Percentiles rank a stretch among this genome's conserved stretches.
Evolutionary conservation across 441 rosid genomes (phyloP).

Genomic region (Erodium moschatum): DNA sequence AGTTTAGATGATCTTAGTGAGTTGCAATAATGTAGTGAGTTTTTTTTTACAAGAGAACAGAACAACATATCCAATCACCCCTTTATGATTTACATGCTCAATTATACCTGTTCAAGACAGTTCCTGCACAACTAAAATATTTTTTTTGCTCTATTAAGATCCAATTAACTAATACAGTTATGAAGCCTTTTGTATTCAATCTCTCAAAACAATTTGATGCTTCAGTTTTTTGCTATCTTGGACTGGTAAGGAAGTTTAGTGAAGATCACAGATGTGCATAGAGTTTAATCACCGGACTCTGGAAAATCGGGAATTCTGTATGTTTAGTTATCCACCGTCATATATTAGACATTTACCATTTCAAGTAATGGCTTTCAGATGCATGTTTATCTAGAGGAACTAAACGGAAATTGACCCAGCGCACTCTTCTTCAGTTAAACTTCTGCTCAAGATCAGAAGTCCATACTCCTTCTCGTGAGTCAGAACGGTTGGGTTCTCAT

Average conservation of each 20-base stretch:
- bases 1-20: background rate
- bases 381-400: constrained; percentile 44
- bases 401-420: constrained; percentile 66
- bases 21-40: background rate
- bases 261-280: background rate
- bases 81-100: background rate
- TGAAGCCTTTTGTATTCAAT: background rate
- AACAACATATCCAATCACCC: background rate
- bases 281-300: background rate
- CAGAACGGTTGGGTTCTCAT: constrained; percentile 18
- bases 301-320: background rate
- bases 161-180: background rate
- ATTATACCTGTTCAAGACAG: background rate
- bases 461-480: constrained; percentile 18
- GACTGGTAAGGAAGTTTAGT: background rate
- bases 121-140: background rate
- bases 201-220: too few relatives aligned
- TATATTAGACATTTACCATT: constrained; percentile 16
- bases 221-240: background rate
- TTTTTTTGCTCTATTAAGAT: background rate
- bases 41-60: background rate
- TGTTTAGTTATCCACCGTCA: background rate
- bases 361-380: constrained; percentile 34
- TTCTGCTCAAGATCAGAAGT: constrained; percentile 34
- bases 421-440: constrained; percentile 61